Evolutionary conservation across 352 stramenopile species (phyloP), one percentile per base, ranked within the genome.

Genomic region (Globisporangium uncinulatum): DNA sequence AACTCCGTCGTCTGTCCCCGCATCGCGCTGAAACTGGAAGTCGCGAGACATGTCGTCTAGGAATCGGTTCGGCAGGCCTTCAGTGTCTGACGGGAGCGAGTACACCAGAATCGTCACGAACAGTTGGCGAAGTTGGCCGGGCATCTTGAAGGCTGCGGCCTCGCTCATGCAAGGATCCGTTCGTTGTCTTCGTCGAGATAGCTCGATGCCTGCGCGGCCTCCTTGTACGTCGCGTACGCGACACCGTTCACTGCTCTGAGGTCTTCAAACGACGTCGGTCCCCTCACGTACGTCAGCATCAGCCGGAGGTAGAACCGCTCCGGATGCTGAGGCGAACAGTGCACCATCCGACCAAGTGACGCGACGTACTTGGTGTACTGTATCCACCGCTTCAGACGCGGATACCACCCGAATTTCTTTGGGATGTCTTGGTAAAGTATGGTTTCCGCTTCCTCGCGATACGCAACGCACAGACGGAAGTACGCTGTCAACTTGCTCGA

Each of bases 31-130:
- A 7, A 24, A 36, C 19, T 62, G 34, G 36, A 51, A 57, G 32
- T 71, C 67, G 15, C 56, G 8, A 0, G 54, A 71, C 4, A 73
- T 50, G 0, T 58, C 55, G 10, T 55, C 34, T 15, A 39, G 49
- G 42, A 74, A 74, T 13, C 31, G 21, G 3, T 55, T 21, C 58
- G 55, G 74, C 21, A 80, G n/a, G 1, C 9, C 55, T 8, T 41
- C 4, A 76, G 56, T 9, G 24, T 69, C n/a, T 5, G 6, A 55
- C 4, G 50, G 51, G 7, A 57, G 39, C 0, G 29, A 63, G 21
- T 71, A 69, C 0, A 67, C n/a, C 42, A 75, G 55, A 2, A 75
- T 63, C 0, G 49, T 72, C 37, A 56, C 54, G 21, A 75, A 76
- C 21, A 73, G 42, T 39, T 72, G 47, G n/a, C 65, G 62, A 10